phyloP scores from a whole-genome alignment of 768 basidiomycete species.

The Sporobolomyces roseus region DNA sequence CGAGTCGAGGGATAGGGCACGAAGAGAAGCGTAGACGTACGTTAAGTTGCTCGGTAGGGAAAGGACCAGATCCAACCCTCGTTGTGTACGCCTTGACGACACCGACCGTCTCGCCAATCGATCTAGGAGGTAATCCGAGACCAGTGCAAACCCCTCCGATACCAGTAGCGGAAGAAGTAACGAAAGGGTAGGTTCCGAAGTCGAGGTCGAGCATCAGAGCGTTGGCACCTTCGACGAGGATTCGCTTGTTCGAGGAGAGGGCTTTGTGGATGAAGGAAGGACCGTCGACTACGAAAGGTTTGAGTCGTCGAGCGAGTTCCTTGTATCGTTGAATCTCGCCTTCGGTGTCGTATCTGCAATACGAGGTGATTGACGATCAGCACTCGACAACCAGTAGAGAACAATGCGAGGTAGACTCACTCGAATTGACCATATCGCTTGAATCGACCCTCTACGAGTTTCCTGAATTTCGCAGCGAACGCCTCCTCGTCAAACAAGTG shows the following conservation, averaged over 20 bases:
- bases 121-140: conserved; percentile 88
- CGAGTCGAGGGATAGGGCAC: not conserved
- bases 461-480: conserved; percentile 89
- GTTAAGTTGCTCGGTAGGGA: conserved; percentile 92
- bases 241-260: conserved; percentile 65
- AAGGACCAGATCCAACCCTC: conserved; percentile 95
- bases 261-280: conserved; percentile 79
- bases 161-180: conserved; percentile 87
- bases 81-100: conserved; percentile 99
- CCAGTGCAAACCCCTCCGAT: conserved; percentile 97
- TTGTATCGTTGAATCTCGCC: conserved; percentile 90
- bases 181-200: conserved; percentile 95
- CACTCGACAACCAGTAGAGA: not conserved
- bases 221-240: conserved; percentile 96
- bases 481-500: conserved; percentile 67
- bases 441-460: conserved; percentile 90
- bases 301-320: conserved; percentile 74
- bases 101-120: conserved; percentile 79
- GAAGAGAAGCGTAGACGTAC: conserved; percentile 53
- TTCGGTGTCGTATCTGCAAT: conserved; percentile 78
- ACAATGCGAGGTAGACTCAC: conserved; percentile 11
- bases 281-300: conserved; percentile 85
- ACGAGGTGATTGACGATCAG: no score
- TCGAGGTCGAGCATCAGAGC: conserved; percentile 98
- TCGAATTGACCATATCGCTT: conserved; percentile 98